A percentile compares a stretch with the other conserved stretches of the same genome.
Conservation (phyloP, 805 yeast species). For the Sugiyamaella floridensis region DNA sequence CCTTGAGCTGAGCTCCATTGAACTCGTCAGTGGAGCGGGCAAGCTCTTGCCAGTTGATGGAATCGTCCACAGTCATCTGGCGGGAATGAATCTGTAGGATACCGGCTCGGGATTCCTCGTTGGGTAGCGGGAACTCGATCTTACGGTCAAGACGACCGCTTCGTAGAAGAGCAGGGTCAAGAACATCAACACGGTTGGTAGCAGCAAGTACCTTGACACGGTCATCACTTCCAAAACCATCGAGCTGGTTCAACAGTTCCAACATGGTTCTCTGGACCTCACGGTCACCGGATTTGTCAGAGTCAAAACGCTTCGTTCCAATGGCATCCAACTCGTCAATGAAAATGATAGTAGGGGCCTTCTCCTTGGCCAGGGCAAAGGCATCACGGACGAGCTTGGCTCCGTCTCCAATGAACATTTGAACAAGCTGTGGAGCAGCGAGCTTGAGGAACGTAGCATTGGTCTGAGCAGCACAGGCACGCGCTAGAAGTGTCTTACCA, state of each 20-base stretch:
- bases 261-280: constrained; percentile 99
- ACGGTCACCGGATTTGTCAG: constrained; percentile 95
- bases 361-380: constrained; percentile 93
- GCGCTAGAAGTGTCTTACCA: constrained; percentile 92
- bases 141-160: constrained; percentile 97
- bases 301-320: constrained; percentile 96
- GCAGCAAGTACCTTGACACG: constrained; percentile 97
- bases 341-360: constrained; percentile 96
- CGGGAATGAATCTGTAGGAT: constrained; percentile 96
- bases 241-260: constrained; percentile 93
- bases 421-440: constrained; percentile 97
- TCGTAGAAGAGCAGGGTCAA: constrained; percentile 97
- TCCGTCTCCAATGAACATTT: constrained; percentile 98
- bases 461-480: constrained; percentile 98
- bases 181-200: constrained; percentile 93
- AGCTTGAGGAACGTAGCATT: constrained; percentile 93
- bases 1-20: constrained; percentile 97
- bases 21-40: constrained; percentile 98
- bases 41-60: constrained; percentile 95
- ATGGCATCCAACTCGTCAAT: constrained; percentile 98
- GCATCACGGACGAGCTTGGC: constrained; percentile 97
- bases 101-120: constrained; percentile 95
- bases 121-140: constrained; percentile 95
- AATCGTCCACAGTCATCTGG: constrained; percentile 77
- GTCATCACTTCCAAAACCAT: constrained; percentile 96